A percentile compares a stretch with the other conserved stretches of the same genome.
phyloP scores from a whole-genome alignment of 768 basidiomycete species.

The Favolaschia claudopus region DNA sequence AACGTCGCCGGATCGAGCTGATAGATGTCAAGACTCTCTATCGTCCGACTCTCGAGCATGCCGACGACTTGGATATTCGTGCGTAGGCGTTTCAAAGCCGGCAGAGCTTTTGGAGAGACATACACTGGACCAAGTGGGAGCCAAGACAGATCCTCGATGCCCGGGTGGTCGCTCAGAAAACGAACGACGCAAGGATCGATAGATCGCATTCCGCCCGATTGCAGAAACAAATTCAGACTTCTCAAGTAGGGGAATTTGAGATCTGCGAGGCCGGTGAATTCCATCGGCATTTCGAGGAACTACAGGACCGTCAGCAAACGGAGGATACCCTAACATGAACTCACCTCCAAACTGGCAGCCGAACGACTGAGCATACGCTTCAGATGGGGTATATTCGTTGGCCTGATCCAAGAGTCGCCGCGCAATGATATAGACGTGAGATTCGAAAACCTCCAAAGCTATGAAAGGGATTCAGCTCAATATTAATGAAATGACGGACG shows the following conservation, averaged over 20 bases:
- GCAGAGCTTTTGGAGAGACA: conserved; percentile 45
- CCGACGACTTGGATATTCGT: conserved; percentile 44
- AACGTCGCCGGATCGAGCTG: conserved; percentile 39
- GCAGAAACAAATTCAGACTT: conserved; percentile 48
- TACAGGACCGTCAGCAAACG: conserved; percentile 19
- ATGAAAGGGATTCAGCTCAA: not conserved
- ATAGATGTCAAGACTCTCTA: conserved; percentile 46
- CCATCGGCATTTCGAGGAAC: conserved; percentile 56
- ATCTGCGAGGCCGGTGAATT: conserved; percentile 44
- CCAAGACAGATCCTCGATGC: conserved; percentile 56
- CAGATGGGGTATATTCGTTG: conserved; percentile 31
- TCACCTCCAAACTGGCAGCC: conserved; percentile 38
- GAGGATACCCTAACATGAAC: not conserved
- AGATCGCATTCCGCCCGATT: conserved; percentile 45
- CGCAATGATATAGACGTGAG: conserved; percentile 36
- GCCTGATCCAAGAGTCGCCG: conserved; percentile 40
- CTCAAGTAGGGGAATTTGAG: conserved; percentile 51
- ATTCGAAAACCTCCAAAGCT: conserved; percentile 40
- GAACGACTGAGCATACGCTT: conserved; percentile 38
- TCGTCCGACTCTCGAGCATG: conserved; percentile 42
- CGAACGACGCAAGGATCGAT: conserved; percentile 44
- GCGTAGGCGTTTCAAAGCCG: conserved; percentile 47
- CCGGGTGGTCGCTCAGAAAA: conserved; percentile 55
- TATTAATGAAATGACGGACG: conserved; percentile 24
- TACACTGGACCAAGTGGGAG: conserved; percentile 45